Conservation (phyloP, 2,329 filamentous ascomycete species). For the Scleromitrula shiraiana region DNA sequence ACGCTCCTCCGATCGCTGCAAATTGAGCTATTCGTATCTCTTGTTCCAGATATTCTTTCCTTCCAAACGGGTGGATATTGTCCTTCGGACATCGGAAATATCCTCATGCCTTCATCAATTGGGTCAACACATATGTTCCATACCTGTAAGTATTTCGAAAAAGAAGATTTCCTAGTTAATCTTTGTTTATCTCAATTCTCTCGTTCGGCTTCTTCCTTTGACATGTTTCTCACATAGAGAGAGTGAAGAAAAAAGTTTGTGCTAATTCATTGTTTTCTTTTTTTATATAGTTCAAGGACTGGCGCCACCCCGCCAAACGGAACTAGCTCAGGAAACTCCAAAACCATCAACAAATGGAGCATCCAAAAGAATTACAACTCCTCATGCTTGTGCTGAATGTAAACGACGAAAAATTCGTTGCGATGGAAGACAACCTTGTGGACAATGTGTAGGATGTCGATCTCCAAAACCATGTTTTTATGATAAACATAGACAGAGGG, state of each 20-base stretch:
- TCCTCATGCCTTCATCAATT: constrained; percentile 25
- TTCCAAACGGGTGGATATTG: constrained; percentile 3
- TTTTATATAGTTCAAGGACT: constrained; percentile 26
- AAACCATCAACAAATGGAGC: constrained; percentile 31
- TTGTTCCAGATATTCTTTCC: background rate
- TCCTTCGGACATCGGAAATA: constrained; percentile 1
- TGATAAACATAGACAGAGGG: constrained; percentile 68
- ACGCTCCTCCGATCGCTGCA: constrained; percentile 3
- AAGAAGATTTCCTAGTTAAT: background rate
- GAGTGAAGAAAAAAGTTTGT: background rate
- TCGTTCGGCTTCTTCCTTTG: too few relatives aligned
- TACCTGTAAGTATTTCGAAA: constrained; percentile 26
- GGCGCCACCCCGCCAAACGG: constrained; percentile 23
- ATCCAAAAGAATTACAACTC: constrained; percentile 46
- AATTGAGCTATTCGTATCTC: background rate
- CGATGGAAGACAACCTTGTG: constrained; percentile 73
- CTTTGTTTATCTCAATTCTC: too few relatives aligned
- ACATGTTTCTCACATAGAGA: too few relatives aligned
- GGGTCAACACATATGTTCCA: constrained; percentile 28
- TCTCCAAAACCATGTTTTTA: constrained; percentile 74
- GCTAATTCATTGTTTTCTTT: constrained; percentile 2
- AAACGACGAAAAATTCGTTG: constrained; percentile 78
- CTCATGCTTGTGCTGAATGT: constrained; percentile 66
- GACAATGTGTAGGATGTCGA: constrained; percentile 74
- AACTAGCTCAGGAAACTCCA: constrained; percentile 22